Base-by-base conservation (phyloP, 2,329 filamentous ascomycete genomes). In the Exophiala aquamarina region DNA sequence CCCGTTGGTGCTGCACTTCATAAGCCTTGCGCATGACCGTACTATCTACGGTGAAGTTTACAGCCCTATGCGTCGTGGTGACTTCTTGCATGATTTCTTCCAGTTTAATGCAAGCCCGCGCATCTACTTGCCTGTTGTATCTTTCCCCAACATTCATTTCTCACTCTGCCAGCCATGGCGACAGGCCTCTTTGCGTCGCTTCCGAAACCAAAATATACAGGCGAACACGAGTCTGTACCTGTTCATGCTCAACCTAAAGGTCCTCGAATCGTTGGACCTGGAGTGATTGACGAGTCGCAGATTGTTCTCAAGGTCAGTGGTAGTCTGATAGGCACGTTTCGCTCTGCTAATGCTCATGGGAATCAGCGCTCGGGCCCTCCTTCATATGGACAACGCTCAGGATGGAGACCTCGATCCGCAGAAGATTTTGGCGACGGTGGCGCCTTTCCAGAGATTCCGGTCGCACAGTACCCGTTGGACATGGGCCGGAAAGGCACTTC, bases 341-440 rank as follows among this genome's bases (percentile, higher is more conserved):
- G 10, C 29, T 14, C 18, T 43, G 20, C 34, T 44, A 26, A 41
- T 39, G 19, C 18, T 21, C 31, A 54, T 14, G 19, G 47, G 7
- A n/a, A 11, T 14, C 70, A 87, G 80, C 86, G 84, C 72, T 79
- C 81, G 47, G 91, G 91, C 14, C 90, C 91, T 49, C 93, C 93
- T 8, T 77, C 89, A 1, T 98, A 97, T 61, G 89, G 89, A 40
- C 84, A 90, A 66, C 86, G 93, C 62, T 71, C 82, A 66, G 88
- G 87, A 79, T 98, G 93, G 93, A 83, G 93, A 57, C 93, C 93
- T 23, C 85, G 92, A 62, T 79, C 79, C 32, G 82, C 87, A 55
- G 91, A 96, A 65, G 93, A 98, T 68, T 98, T 91, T 71, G 91
- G 89, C 61, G 91, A 97, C 75, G 93, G 93, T 55, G 93, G 93